Evolutionary conservation across 805 yeast species (phyloP), one percentile per base, ranked within the genome.

Genomic region (Sugiyamaella smithiae): DNA sequence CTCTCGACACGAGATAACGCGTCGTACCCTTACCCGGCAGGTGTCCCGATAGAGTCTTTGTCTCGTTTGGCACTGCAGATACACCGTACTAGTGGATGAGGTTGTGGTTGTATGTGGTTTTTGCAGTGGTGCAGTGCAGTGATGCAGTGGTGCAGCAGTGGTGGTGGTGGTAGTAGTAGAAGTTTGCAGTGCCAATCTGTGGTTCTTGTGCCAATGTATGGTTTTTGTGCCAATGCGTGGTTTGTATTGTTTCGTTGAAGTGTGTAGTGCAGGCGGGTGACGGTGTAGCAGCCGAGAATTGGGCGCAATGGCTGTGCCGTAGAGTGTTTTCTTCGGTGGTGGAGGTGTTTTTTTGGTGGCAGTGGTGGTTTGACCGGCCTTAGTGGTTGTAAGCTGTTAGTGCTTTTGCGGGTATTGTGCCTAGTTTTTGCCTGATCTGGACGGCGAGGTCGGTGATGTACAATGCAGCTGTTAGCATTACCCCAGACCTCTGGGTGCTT

Each of bases 391-490:
- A 8, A 16, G 6, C 33, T n/a, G 12, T 16, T n/a, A 29, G 6
- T 29, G 33, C 12, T 3, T 29, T 29, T 16, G 12, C 16, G 7
- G 16, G 12, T n/a, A n/a, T 29, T n/a, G 11, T 26, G 11, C 12
- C 33, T 29, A 29, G n/a, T n/a, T 29, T 29, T 29, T 29, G 33
- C 33, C 33, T 29, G 33, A 29, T 29, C 33, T 29, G 33, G 33
- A 29, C 33, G 33, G 14, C 33, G 14, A 4, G 33, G 33, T 29
- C 12, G 33, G 16, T 29, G 33, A 29, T 29, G 33, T 29, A 16
- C 33, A 29, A 16, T 29, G 33, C 33, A 29, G 33, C 12, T n/a
- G 33, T 29, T 29, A 29, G 8, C 33, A 29, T 29, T 29, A 29
- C 33, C 33, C 33, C 33, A 29, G 33, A 29, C 33, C 33, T 29